Evolutionary conservation across 148 eudicot species (phyloP), one percentile per base, ranked within the genome.

Genomic region (Amaranthus cruentus): DNA sequence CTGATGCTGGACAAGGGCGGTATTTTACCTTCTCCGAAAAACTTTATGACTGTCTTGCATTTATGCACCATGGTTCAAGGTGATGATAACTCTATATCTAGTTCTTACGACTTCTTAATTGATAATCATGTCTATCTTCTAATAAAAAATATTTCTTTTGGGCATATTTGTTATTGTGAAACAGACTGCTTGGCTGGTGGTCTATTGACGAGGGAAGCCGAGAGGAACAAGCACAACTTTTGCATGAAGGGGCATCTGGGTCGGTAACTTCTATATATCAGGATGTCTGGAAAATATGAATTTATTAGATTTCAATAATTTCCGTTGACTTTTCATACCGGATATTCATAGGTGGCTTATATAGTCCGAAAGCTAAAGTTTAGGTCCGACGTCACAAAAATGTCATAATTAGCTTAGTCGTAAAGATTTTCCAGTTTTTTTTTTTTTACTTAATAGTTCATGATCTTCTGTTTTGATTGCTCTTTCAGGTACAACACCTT

Each of bases 151-250:
- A 46, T n/a, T 38, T 63, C 9, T 52, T 9, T 71, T 48, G 14
- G 18, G 51, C n/a, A 58, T 43, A 50, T 70, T 76, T 42, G 66
- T 12, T 63, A 55, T 60, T 59, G 80, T 9, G 51, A 72, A 47
- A 11, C 72, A 94, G 98, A 87, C 86, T 94, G 64, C 90, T 94
- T 57, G 98, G 97, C 55, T 94, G 98, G 98, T 94, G 97, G 97
- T 91, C 98, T 46, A 91, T 94, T 81, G 98, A 94, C 77, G 98
- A 94, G 81, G 90, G 89, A 82, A 94, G 97, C 81, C 90, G 88
- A 76, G 98, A 94, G 86, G 98, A 94, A 69, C 98, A 88, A 74
- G 98, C 98, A 55, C 85, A 86, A 11, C 84, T 91, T 74, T 81
- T 84, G 75, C 91, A 85, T 67, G 88, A 83, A 71, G 96, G 88